Base-by-base conservation (phyloP, 192 early-diverging fungal species). In the Coemansia sp. region DNA sequence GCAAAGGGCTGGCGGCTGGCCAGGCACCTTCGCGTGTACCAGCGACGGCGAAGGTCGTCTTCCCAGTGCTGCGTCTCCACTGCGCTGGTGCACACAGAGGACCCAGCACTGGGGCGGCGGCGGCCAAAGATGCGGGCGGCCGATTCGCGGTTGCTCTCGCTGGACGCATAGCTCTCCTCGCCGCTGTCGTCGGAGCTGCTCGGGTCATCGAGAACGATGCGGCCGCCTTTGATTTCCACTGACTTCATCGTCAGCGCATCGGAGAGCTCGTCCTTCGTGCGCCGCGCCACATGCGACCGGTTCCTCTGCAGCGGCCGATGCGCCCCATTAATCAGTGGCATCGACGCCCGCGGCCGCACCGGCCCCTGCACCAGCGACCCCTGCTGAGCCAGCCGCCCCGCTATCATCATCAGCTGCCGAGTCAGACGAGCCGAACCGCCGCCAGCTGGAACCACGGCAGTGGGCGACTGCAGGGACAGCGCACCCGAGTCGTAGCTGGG, bases 231-330 rank as follows among this genome's bases (percentile, higher is more conserved):
- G 53, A 81, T 81, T 70, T 81, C 78, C 21, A 81, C 78, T 14
- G 73, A 65, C 63, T 81, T 81, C 78, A 81, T 81, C 5, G 78
- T 81, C 62, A 81, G 69, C 18, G 78, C 78, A 16, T 68, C 73
- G 0, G 73, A 46, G 9, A 76, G 69, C 63, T 81, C 78, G 39
- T 81, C 78, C 9, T 67, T 39, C 16, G 50, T 50, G 3, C 37
- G 28, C 14, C 71, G 59, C 20, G 63, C 26, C 46, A 50, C 70
- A 5, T 79, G 77, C 33, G 77, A 80, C 38, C 73, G 37, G 16
- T 66, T 71, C 37, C 73, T 69, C 69, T 75, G 77, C 58, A 66
- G 66, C 48, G 64, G 21, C 36, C 77, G 45, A 5, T 37, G 63
- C 42, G 36, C 57, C 5, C 63, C 70, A 23, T 66, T 66, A 16